A percentile compares a stretch with the other conserved stretches of the same genome.
Evolutionary conservation across 139 green algal species (phyloP).

Genomic region (Nannochloris sp.): DNA sequence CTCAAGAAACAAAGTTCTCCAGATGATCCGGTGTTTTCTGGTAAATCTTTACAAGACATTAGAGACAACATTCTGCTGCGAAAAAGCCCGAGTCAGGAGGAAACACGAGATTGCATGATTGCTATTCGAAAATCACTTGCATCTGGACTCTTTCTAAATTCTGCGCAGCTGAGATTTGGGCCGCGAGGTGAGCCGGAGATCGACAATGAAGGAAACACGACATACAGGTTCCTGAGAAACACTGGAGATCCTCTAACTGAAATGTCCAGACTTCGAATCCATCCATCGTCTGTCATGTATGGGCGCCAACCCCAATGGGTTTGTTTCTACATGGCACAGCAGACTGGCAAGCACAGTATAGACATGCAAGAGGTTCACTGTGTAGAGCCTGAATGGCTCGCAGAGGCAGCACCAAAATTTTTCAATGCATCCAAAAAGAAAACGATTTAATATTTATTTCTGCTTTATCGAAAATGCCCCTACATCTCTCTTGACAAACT

Average conservation of each 20-base stretch:
- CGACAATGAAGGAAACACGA: slow-evolving; percentile 56
- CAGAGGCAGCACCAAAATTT: slow-evolving; percentile 94
- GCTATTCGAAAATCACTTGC: slow-evolving; percentile 85
- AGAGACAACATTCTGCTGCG: slow-evolving; percentile 38
- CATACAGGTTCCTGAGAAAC: slow-evolving; percentile 88
- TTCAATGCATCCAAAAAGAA: slow-evolving; percentile 42
- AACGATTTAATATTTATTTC: background rate
- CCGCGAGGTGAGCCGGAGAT: slow-evolving; percentile 46
- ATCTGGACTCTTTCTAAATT: slow-evolving; percentile 89
- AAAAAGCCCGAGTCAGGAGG: slow-evolving; percentile 5
- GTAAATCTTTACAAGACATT: slow-evolving; percentile 16
- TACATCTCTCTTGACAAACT: slow-evolving; percentile 34
- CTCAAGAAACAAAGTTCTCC: slow-evolving; percentile 85
- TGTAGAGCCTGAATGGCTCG: slow-evolving; percentile 92
- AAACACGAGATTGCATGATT: slow-evolving; percentile 4
- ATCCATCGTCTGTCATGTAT: slow-evolving; percentile 49
- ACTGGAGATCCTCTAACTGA: slow-evolving; percentile 38
- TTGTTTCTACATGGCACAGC: slow-evolving; percentile 45
- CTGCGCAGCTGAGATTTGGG: slow-evolving; percentile 77
- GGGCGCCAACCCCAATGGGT: slow-evolving; percentile 45
- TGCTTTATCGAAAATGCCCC: background rate
- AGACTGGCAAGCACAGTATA: slow-evolving; percentile 56
- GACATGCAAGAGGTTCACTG: slow-evolving; percentile 96
- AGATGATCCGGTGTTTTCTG: slow-evolving; percentile 35
- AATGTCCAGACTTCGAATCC: slow-evolving; percentile 40